Evolutionary conservation across 495 filamentous ascomycete species (phyloP), one percentile per base, ranked within the genome.

Genomic region (Pyronema omphalodes): DNA sequence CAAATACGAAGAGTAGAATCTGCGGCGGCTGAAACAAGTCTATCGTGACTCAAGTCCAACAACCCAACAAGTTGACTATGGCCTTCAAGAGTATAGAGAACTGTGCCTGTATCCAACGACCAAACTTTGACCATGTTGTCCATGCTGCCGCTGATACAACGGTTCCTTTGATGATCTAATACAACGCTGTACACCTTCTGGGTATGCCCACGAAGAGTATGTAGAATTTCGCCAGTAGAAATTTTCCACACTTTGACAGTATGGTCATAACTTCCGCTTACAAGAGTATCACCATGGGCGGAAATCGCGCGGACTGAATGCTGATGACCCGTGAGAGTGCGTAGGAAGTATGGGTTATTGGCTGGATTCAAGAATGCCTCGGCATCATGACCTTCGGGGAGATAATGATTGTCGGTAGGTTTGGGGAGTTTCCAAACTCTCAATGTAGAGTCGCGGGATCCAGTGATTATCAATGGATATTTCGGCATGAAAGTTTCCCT

Each of bases 131-230:
- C 89, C 59, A 85, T 73, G 62, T 91, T 93, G 59, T 99, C 91
- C 91, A 99, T 99, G 9, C 88, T 93, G 39, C 91, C 91, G 62
- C 87, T 94, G 64, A 99, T 96, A 68, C 91, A 99, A 43, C 87
- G 83, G 57, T 89, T 93, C 52, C 91, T 81, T 60, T 84, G 81
- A 57, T 85, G 82, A 65, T 99, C 91, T 37, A 96, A 70, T 17
- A 99, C 93, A 18, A 99, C 91, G 56, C 88, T 95, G 58, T 99
- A 99, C 2, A 99, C 91, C 67, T 99, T 99, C 66, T 88, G 79
- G 5, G 76, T 74, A 64, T 99, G 91, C 1, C 91, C 93, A 54
- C 81, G 76, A 7, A 99, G 71, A n/a, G 85, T 80, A 58, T 94
- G 83, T 7, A 91, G 58, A n/a, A 80, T 79, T 61, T 95, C 87